Evolutionary conservation across 768 basidiomycete genomes (phyloP).

Genomic region (Boletus edulis): DNA sequence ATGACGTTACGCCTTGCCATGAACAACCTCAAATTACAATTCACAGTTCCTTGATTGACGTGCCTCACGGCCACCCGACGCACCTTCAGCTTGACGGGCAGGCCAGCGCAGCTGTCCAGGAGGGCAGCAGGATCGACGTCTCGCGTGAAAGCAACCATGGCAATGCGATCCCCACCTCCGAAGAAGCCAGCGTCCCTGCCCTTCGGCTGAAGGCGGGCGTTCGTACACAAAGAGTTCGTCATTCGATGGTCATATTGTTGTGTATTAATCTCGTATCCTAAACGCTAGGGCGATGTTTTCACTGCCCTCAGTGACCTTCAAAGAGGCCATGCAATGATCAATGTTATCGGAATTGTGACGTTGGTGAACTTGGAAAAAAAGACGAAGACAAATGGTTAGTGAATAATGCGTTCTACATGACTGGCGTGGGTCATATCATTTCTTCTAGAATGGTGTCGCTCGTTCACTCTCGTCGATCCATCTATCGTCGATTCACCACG

Average conservation of each 20-base stretch:
- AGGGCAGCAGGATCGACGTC: not conserved
- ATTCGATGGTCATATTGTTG: not conserved
- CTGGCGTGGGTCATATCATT: not conserved
- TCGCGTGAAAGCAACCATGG: not conserved
- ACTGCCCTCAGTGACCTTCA: constrained; percentile 15
- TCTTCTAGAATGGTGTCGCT: constrained; percentile 44
- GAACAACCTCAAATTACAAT: constrained; percentile 3
- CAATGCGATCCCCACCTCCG: not conserved
- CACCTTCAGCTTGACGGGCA: not conserved
- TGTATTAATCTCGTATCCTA: not conserved
- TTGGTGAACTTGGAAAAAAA: constrained; percentile 8
- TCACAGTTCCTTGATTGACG: not conserved
- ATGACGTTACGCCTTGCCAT: not conserved
- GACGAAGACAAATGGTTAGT: constrained; percentile 30
- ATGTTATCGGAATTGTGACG: constrained; percentile 33
- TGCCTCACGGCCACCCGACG: not conserved
- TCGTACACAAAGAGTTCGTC: constrained; percentile 29
- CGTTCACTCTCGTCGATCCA: constrained; percentile 51
- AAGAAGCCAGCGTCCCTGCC: not conserved
- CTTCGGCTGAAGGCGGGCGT: constrained; percentile 19
- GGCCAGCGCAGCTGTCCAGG: not conserved
- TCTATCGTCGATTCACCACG: constrained; percentile 33
- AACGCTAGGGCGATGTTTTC: constrained; percentile 27
- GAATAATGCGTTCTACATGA: not conserved
- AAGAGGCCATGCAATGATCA: constrained; percentile 16